A percentile compares a stretch with the other conserved stretches of the same genome.
Evolutionary conservation across 306 rosid species (phyloP).

Genomic region (Prunus mira): DNA sequence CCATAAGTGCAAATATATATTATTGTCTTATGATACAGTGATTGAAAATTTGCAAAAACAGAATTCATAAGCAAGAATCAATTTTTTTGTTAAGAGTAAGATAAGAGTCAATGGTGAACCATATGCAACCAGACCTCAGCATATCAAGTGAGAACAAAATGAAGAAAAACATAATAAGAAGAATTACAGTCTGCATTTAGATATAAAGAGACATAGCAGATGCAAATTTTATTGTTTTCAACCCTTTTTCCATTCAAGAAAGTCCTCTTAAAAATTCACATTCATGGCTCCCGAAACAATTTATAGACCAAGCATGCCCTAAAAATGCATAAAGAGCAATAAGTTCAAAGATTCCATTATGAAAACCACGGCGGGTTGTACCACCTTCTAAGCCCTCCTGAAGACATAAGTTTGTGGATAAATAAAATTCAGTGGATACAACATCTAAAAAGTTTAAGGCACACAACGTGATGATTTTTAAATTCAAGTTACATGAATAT

Average conservation of each 20-base stretch:
- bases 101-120: too few species aligned
- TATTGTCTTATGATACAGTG: too few species aligned
- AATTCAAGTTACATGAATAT: background rate
- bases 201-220: too few species aligned
- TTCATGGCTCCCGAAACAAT: background rate
- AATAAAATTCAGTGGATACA: background rate
- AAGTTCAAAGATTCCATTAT: background rate
- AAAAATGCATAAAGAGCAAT: background rate
- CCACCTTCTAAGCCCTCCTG: constrained; percentile 94
- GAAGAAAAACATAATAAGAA: too few species aligned
- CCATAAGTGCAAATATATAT: too few species aligned
- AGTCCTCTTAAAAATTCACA: background rate
- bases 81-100: too few species aligned
- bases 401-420: constrained; percentile 16
- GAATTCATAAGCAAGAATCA: too few species aligned
- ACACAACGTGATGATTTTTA: background rate
- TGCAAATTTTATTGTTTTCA: too few species aligned
- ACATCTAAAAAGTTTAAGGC: background rate
- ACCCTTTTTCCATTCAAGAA: background rate
- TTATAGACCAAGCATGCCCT: background rate
- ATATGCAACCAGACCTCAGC: too few species aligned
- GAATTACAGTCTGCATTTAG: too few species aligned
- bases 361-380: constrained; percentile 81
- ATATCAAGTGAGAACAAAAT: too few species aligned
- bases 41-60: too few species aligned